These are phyloP conservation scores for Naganishia kalamii DNA, from an alignment of 768 basidiomycete genomes.

Conservation along the genomic window DNA sequence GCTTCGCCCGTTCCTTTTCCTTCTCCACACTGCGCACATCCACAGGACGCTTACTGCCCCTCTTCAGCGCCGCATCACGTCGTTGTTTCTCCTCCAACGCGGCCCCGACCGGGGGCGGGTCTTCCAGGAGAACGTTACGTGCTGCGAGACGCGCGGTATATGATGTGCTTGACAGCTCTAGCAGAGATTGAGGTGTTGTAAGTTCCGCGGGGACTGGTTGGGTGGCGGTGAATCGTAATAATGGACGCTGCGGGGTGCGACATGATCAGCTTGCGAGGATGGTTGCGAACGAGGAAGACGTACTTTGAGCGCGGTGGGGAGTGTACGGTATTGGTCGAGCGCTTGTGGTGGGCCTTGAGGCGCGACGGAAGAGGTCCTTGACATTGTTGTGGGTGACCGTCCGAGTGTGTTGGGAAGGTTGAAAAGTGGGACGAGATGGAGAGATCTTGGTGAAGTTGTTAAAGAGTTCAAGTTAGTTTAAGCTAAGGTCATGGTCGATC, in stretches of 20 bases:
- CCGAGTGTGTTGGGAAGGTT: too few species aligned
- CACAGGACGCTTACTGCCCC: slow-evolving; percentile 11
- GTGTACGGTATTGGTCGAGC: slow-evolving; percentile 20
- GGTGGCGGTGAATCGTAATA: slow-evolving; percentile 29
- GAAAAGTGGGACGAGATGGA: too few species aligned
- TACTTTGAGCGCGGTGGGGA: slow-evolving; percentile 4
- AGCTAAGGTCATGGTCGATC: too few species aligned
- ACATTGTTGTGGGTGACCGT: background rate
- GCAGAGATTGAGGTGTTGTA: slow-evolving; percentile 16
- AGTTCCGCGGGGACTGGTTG: background rate
- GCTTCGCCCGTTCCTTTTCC: slow-evolving; percentile 25
- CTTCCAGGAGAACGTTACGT: slow-evolving; percentile 30
- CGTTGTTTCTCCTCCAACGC: background rate
- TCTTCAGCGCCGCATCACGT: slow-evolving; percentile 30
- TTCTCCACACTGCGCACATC: slow-evolving; percentile 21
- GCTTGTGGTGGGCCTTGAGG: background rate
- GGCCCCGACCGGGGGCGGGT: background rate
- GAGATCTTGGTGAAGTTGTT: too few species aligned
- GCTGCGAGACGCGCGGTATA: slow-evolving; percentile 33
- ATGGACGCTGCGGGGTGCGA: slow-evolving; percentile 28
- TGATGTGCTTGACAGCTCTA: slow-evolving; percentile 28
- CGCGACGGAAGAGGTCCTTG: background rate
- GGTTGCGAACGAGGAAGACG: background rate
- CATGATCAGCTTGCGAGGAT: background rate
- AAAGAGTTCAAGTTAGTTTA: too few species aligned